Evolutionary conservation across 345 rosid species (phyloP), one percentile per base, ranked within the genome.

Genomic region (Hibiscus mutabilis): DNA sequence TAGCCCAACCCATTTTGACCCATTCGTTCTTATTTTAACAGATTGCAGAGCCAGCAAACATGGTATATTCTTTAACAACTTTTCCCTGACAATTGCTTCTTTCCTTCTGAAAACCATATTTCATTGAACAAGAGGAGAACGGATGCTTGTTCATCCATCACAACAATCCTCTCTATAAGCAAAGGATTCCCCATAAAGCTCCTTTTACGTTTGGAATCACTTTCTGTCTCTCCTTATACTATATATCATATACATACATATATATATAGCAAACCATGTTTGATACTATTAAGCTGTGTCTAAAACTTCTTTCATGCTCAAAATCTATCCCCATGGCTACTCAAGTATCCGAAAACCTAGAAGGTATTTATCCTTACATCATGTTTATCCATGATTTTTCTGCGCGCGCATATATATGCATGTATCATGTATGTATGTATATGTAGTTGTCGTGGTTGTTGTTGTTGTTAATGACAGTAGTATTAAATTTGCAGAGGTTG

Each of bases 401-500:
- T 52, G 16, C 25, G 7, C 52, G 16, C 25, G 19, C 3, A 19
- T 1, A 19, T 0, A 68, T 16, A 60, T 9, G 2, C 6, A 40
- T 35, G 40, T 35, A 35, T 35, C 1, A 61, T 40, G 0, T 40
- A 40, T 40, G 2, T 10, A 40, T 42, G 3, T 42, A 42, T 42
- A 11, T 42, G 14, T n/a, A n/a, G n/a, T n/a, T n/a, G n/a, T n/a
- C n/a, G n/a, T n/a, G n/a, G n/a, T n/a, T n/a, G n/a, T 40, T 42
- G 46, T 42, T 40, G 11, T 40, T 42, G 46, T 42, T 42, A 11
- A 11, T 11, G 46, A 42, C 0, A 42, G 46, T 42, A 42, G 46
- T 11, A 11, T 18, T 37, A 11, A 19, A 19, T 40, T 22, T 42
- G 53, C 85, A 86, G 90, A 81, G 7, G 64, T 61, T 69, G 70